These are phyloP conservation scores for Talaromyces sp. DNA, from an alignment of 2,329 filamentous ascomycete genomes.

Conservation along the genomic window DNA sequence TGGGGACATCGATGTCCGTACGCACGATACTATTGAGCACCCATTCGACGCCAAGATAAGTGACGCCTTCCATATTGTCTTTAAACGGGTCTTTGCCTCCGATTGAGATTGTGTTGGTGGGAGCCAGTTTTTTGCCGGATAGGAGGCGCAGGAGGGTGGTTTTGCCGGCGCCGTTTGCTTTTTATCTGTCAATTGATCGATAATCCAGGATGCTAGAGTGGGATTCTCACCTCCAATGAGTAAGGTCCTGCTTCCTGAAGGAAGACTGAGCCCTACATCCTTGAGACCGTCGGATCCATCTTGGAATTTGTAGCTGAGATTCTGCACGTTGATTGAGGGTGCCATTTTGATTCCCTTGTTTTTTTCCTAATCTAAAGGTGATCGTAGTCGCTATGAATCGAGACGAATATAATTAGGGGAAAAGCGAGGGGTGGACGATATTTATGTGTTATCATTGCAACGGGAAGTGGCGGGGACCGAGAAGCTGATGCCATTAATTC, in stretches of 20 bases:
- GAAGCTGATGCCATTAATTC: slow-evolving; percentile 13
- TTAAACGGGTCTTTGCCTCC: slow-evolving; percentile 89
- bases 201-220: neutral
- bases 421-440: neutral
- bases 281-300: slow-evolving; percentile 77
- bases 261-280: slow-evolving; percentile 71
- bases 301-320: slow-evolving; percentile 84
- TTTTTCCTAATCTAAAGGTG: neutral
- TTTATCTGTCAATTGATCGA: slow-evolving; percentile 3
- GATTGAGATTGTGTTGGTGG: slow-evolving; percentile 68
- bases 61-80: slow-evolving; percentile 84
- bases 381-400: neutral
- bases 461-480: slow-evolving; percentile 6
- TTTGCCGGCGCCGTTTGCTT: slow-evolving; percentile 92
- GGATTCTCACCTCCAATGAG: slow-evolving; percentile 70
- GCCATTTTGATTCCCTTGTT: slow-evolving; percentile 18
- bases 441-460: neutral
- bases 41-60: slow-evolving; percentile 97
- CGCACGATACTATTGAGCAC: slow-evolving; percentile 95
- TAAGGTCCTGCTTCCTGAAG: slow-evolving; percentile 78
- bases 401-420: neutral
- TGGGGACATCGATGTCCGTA: slow-evolving; percentile 86
- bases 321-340: slow-evolving; percentile 67
- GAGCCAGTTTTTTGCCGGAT: slow-evolving; percentile 89
- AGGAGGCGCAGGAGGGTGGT: slow-evolving; percentile 93